These are phyloP conservation scores for Lactarius hatsudake DNA, from an alignment of 768 basidiomycete genomes.

Conservation along the genomic window DNA sequence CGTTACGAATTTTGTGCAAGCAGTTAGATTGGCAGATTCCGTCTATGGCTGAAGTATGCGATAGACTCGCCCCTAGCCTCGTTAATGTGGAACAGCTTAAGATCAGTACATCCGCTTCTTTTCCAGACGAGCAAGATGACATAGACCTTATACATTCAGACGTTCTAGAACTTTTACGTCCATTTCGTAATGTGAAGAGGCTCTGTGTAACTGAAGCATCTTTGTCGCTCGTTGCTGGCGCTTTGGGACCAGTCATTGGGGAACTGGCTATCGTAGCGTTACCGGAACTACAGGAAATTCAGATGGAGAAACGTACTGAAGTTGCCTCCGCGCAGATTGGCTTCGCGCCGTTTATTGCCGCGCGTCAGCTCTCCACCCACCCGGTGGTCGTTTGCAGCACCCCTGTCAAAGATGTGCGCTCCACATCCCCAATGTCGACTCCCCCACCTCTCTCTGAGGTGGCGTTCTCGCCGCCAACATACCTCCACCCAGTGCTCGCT, in stretches of 20 bases:
- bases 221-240: background rate
- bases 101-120: constrained; percentile 1
- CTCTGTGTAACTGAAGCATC: background rate
- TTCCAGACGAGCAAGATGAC: background rate
- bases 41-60: background rate
- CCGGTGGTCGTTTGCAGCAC: background rate
- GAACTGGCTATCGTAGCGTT: background rate
- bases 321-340: background rate
- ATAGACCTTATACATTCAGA: background rate
- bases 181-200: background rate
- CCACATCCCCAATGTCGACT: too few species aligned
- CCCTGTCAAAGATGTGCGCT: too few species aligned
- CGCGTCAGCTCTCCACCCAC: background rate
- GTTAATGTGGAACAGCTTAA: background rate
- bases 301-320: background rate
- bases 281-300: background rate
- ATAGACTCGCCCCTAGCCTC: background rate
- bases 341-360: background rate
- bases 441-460: too few species aligned
- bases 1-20: background rate
- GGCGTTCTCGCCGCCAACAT: too few species aligned
- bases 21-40: background rate
- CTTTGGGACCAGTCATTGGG: background rate
- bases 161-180: background rate
- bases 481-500: background rate